Base-by-base conservation (phyloP, 2,329 filamentous ascomycete species). In the Esteya vermicola region DNA sequence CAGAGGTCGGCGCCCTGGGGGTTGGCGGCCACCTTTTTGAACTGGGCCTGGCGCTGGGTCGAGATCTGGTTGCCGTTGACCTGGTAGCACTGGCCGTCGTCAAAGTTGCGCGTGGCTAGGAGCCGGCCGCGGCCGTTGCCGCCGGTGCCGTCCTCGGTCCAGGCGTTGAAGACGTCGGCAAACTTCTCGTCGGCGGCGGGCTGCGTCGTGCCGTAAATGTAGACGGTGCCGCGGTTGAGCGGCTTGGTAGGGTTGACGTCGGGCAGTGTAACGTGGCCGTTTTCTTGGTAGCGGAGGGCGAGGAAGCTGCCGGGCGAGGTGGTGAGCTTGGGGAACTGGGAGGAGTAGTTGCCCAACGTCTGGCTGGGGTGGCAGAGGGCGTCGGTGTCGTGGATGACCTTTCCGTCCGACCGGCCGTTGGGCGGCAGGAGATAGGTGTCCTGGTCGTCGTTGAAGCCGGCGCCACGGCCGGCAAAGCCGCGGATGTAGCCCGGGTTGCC, bases 11-110 rank as follows among this genome's bases (percentile, higher is more conserved):
- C 59, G 21, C 70, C 73, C 57, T 68, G 67, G 23, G 68, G 55
- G 37, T 65, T 58, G 43, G 75, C 68, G 4, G 64, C 55, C 6
- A 52, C 48, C 47, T 69, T 64, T 2, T 70, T 65, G 48, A 73
- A 72, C 42, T 74, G 52, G 19, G 62, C 48, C 48, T 74, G 68
- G 42, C 86, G 81, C 42, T 68, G 50, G 13, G 54, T 51, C 6
- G 77, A 78, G 45, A 85, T 75, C 19, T 51, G 39, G 3, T 64
- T 63, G n/a, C 49, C 50, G 56, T 85, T 88, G 52, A 75, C 59
- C 62, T 96, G 82, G 57, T 86, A 86, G 65, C 91, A 98, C 52
- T 85, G 81, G 21, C 81, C 82, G 51, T 98, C 91, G 52, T 96
- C 91, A 56, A 78, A 98, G 63, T 82, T 77, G 50, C 85, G 78